Conservation (phyloP, 805 yeast species). For the Debaryomyces maramus region DNA sequence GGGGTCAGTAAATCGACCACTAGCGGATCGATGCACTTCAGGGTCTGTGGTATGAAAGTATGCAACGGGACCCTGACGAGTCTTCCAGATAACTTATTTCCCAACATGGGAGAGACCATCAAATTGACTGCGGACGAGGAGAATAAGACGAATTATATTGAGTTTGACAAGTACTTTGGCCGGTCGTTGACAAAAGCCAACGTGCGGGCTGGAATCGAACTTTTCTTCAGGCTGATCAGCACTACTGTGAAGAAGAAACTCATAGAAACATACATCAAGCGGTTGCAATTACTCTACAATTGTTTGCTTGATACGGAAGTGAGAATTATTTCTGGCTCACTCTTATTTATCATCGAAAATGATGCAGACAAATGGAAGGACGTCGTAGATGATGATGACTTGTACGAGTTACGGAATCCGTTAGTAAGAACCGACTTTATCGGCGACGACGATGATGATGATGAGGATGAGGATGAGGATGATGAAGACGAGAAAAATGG, state of each 20-base stretch:
- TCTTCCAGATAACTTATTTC: constrained; percentile 13
- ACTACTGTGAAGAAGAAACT: constrained; percentile 18
- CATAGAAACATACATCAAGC: constrained; percentile 47
- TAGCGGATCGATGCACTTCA: constrained; percentile 69
- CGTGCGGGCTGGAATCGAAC: constrained; percentile 45
- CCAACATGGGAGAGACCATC: constrained; percentile 18
- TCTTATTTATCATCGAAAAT: constrained; percentile 73
- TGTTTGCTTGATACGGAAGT: constrained; percentile 63
- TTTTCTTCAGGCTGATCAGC: constrained; percentile 42
- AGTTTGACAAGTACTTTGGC: constrained; percentile 71
- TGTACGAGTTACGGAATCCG: constrained; percentile 42
- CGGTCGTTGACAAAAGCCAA: constrained; percentile 49
- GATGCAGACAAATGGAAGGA: constrained; percentile 55
- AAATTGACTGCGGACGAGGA: constrained; percentile 14
- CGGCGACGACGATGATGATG: constrained; percentile 20
- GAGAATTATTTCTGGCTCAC: constrained; percentile 67
- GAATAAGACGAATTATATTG: constrained; percentile 42
- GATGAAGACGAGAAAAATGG: constrained; percentile 32
- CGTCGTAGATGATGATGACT: constrained; percentile 19
- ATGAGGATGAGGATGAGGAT: constrained; percentile 17
- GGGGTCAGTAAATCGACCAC: constrained; percentile 73
- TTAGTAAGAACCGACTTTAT: constrained; percentile 16
- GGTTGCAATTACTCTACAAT: constrained; percentile 66
- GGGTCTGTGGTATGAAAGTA: constrained; percentile 88
- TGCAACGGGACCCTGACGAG: constrained; percentile 18